phyloP scores from a whole-genome alignment of 495 filamentous ascomycete genomes.

The Clohesyomyces aquaticus region DNA sequence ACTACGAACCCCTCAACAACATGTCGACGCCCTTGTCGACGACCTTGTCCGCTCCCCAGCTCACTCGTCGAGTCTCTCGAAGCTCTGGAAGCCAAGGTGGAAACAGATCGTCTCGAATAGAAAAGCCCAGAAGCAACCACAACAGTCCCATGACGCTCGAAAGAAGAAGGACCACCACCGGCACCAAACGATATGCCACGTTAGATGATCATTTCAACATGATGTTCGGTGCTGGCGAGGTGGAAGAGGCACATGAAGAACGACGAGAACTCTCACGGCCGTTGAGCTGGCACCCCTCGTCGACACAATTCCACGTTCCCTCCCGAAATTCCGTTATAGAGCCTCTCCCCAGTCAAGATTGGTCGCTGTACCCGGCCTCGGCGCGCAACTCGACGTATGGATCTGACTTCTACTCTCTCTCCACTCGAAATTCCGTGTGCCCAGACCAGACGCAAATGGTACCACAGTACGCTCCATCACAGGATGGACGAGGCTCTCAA shows the following conservation, averaged over 20 bases:
- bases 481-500: slow-evolving; percentile 18
- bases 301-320: slow-evolving; percentile 31
- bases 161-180: slow-evolving; percentile 36
- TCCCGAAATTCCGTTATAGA: slow-evolving; percentile 13
- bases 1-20: slow-evolving; percentile 20
- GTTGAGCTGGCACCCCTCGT: slow-evolving; percentile 40
- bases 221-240: slow-evolving; percentile 36
- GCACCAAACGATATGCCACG: slow-evolving; percentile 37
- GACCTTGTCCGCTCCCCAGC: slow-evolving; percentile 32
- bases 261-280: slow-evolving; percentile 25
- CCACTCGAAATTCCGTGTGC: slow-evolving; percentile 29
- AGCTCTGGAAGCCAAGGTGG: slow-evolving; percentile 32
- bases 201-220: slow-evolving; percentile 42
- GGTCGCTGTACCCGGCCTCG: slow-evolving; percentile 1
- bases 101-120: slow-evolving; percentile 28
- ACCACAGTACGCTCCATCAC: neutral
- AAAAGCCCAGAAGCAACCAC: slow-evolving; percentile 41
- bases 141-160: slow-evolving; percentile 35
- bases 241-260: slow-evolving; percentile 18
- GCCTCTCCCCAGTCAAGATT: slow-evolving; percentile 15
- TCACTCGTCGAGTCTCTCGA: slow-evolving; percentile 30
- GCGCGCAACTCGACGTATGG: slow-evolving; percentile 25
- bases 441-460: slow-evolving; percentile 17
- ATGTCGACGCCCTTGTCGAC: slow-evolving; percentile 23
- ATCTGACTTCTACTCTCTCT: slow-evolving; percentile 38